Conservation (phyloP, 2,329 filamentous ascomycete genomes). For the Colletotrichum melonis region DNA sequence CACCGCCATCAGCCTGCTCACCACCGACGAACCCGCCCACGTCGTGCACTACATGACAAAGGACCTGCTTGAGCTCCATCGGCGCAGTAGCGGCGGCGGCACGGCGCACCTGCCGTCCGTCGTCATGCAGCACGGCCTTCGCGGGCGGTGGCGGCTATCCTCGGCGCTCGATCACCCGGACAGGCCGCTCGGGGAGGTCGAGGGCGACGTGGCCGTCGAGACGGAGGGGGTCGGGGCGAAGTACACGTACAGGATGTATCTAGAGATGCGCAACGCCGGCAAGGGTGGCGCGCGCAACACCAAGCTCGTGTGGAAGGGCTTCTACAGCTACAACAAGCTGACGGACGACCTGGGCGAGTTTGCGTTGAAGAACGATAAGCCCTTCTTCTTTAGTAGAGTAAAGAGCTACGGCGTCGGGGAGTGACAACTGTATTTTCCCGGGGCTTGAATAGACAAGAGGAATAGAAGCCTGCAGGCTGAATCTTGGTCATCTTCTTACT, state of each 20-base stretch:
- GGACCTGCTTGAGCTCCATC: constrained; percentile 69
- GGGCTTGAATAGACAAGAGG: no score
- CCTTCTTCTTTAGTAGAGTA: constrained; percentile 76
- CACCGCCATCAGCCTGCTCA: constrained; percentile 81
- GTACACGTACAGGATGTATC: constrained; percentile 87
- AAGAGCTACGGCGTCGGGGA: constrained; percentile 68
- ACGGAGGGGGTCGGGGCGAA: constrained; percentile 83
- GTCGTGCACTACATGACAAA: constrained; percentile 87
- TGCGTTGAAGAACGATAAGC: constrained; percentile 69
- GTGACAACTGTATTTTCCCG: constrained; percentile 34
- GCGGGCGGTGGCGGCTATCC: constrained; percentile 57
- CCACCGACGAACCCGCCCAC: constrained; percentile 83
- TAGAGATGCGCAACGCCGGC: constrained; percentile 75
- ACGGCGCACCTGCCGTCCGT: constrained; percentile 51
- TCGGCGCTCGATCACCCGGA: constrained; percentile 47
- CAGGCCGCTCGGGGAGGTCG: constrained; percentile 52
- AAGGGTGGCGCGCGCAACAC: constrained; percentile 78
- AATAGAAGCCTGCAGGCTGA: not conserved
- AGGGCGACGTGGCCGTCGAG: constrained; percentile 83
- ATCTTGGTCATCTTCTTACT: not conserved
- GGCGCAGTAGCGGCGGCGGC: constrained; percentile 41
- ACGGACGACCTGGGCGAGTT: constrained; percentile 95
- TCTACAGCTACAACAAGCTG: constrained; percentile 89
- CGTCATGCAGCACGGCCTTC: constrained; percentile 76
- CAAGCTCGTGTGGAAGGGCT: constrained; percentile 88